Conservation (phyloP, 2,329 filamentous ascomycete species). For the Neopestalotiopsis clavispora region DNA sequence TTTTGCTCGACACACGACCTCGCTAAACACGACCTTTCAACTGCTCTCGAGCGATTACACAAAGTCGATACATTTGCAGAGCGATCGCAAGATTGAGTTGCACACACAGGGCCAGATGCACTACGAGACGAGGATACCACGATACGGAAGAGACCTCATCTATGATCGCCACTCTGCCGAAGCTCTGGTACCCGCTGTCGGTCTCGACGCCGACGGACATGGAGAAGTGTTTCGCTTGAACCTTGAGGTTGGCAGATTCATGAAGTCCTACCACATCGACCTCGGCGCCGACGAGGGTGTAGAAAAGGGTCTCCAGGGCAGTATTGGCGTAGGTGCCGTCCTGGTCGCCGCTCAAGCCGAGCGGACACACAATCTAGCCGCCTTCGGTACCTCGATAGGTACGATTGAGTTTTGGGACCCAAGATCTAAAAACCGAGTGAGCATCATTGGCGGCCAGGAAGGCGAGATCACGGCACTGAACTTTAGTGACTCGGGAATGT, state of each 20-base stretch:
- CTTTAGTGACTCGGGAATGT: conserved; percentile 83
- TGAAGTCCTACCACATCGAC: conserved; percentile 91
- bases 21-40: conserved; percentile 88
- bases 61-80: conserved; percentile 92
- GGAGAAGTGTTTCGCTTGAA: conserved; percentile 95
- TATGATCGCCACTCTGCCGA: conserved; percentile 86
- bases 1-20: conserved; percentile 88
- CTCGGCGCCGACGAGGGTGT: conserved; percentile 81
- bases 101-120: conserved; percentile 89
- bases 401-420: conserved; percentile 98
- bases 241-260: conserved; percentile 88
- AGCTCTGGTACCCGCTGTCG: conserved; percentile 84
- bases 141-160: conserved; percentile 88
- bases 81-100: conserved; percentile 89
- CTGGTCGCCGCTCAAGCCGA: conserved; percentile 89
- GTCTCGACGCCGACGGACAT: conserved; percentile 81
- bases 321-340: conserved; percentile 82
- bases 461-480: conserved; percentile 85
- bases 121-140: conserved; percentile 85
- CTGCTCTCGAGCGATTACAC: conserved; percentile 90
- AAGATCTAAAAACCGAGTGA: conserved; percentile 80
- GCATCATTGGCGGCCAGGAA: conserved; percentile 71
- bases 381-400: conserved; percentile 93
- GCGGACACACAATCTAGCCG: conserved; percentile 84
- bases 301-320: conserved; percentile 81